These are phyloP conservation scores for Fusarium torulosum DNA, from an alignment of 2,329 filamentous ascomycete genomes.

Conservation along the genomic window DNA sequence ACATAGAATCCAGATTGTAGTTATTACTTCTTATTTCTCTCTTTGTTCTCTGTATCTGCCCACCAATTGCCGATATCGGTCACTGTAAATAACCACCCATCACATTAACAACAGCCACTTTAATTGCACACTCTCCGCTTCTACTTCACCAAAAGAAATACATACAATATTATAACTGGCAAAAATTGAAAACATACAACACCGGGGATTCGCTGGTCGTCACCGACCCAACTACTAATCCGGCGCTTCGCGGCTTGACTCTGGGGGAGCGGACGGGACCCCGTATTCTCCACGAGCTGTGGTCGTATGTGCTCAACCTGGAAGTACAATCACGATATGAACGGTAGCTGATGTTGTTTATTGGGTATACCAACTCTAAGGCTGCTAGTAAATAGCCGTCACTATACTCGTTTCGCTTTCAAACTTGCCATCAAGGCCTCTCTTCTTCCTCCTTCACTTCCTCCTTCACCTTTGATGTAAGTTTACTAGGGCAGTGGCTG, in stretches of 20 bases:
- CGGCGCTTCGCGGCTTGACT: slow-evolving; percentile 30
- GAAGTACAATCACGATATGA: slow-evolving; percentile 2
- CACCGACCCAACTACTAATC: slow-evolving; percentile 37
- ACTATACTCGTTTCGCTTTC: too few relatives aligned
- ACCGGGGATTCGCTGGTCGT: slow-evolving; percentile 34
- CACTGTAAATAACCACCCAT: neutral
- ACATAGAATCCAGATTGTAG: neutral
- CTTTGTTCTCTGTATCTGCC: neutral
- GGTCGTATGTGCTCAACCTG: slow-evolving; percentile 19
- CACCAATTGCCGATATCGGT: neutral
- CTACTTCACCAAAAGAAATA: neutral
- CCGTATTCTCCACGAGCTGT: slow-evolving; percentile 35
- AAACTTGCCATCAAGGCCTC: too few relatives aligned
- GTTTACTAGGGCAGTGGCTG: too few relatives aligned
- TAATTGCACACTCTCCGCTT: neutral
- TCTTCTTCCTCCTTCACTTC: neutral
- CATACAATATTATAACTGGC: too few relatives aligned
- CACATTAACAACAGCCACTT: neutral
- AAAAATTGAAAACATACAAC: slow-evolving; percentile 31
- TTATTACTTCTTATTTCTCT: neutral
- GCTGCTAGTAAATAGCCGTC: too few relatives aligned
- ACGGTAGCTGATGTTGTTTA: neutral
- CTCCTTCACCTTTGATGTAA: too few relatives aligned
- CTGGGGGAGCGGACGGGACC: slow-evolving; percentile 35
- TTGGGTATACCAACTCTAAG: too few relatives aligned